Conservation (phyloP, 2,329 filamentous ascomycete species). For the Fusarium circinatum region DNA sequence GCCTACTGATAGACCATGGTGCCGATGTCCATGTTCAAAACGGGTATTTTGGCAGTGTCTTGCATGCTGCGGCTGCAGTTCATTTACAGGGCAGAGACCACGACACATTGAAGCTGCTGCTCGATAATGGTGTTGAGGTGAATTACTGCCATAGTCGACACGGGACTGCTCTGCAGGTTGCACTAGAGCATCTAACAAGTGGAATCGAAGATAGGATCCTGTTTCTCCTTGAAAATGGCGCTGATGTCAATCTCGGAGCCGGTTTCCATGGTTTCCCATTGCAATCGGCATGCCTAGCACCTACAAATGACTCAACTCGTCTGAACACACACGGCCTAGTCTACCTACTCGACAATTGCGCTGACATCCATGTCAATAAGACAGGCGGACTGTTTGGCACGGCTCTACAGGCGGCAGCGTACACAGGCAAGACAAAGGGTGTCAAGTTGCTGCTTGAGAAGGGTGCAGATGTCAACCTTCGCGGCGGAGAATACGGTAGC, state of each 20-base stretch:
- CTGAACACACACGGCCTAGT: accelerated
- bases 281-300: not conserved
- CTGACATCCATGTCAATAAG: accelerated
- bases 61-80: not conserved
- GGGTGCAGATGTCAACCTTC: accelerated
- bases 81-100: too few relatives aligned
- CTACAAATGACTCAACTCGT: accelerated
- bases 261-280: not conserved
- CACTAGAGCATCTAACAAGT: too few relatives aligned
- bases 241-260: not conserved
- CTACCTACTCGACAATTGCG: accelerated
- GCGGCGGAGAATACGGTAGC: accelerated
- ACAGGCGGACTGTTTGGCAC: accelerated
- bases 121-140: not conserved
- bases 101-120: not conserved
- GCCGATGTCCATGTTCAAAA: accelerated
- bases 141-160: accelerated
- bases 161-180: not conserved
- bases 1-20: not conserved
- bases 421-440: accelerated
- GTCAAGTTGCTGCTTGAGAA: accelerated
- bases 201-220: accelerated
- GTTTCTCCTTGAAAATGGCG: not conserved
- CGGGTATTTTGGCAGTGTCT: not conserved
- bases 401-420: not conserved